These are phyloP conservation scores for Parascedosporium putredinis DNA, from an alignment of 2,329 filamentous ascomycete genomes.

Conservation along the genomic window DNA sequence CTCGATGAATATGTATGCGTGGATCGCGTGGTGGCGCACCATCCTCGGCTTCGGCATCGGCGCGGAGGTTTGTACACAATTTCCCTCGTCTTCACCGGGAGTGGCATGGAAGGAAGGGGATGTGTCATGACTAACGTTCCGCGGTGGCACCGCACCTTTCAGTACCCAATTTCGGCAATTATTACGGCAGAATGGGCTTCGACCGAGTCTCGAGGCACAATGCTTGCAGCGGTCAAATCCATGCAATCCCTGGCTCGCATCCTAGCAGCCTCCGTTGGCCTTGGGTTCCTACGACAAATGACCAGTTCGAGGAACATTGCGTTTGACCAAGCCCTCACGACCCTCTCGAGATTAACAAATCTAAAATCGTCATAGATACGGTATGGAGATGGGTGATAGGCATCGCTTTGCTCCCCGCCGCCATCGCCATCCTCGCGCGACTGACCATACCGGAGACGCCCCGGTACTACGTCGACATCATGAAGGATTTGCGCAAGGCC, in stretches of 20 bases:
- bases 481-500: constrained; percentile 15
- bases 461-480: constrained; percentile 19
- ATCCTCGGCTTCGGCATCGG: constrained; percentile 19
- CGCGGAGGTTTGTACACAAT: constrained; percentile 16
- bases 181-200: constrained; percentile 20
- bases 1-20: constrained; percentile 18
- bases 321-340: constrained; percentile 4
- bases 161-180: constrained; percentile 20
- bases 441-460: constrained; percentile 41
- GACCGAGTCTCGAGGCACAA: constrained; percentile 16
- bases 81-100: no score
- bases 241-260: constrained; percentile 29
- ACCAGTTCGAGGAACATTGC: constrained; percentile 6
- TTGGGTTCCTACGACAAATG: constrained; percentile 26
- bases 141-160: no score
- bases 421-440: constrained; percentile 34
- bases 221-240: constrained; percentile 18
- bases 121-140: not conserved
- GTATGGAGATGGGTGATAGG: constrained; percentile 40
- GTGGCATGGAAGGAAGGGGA: no score
- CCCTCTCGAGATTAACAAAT: constrained; percentile 5
- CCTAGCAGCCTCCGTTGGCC: constrained; percentile 41
- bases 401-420: constrained; percentile 34
- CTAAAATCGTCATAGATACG: constrained; percentile 26
- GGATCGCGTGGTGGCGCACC: constrained; percentile 15